phyloP scores from a whole-genome alignment of 2,329 filamentous ascomycete genomes.

The Mycogone perniciosa region DNA sequence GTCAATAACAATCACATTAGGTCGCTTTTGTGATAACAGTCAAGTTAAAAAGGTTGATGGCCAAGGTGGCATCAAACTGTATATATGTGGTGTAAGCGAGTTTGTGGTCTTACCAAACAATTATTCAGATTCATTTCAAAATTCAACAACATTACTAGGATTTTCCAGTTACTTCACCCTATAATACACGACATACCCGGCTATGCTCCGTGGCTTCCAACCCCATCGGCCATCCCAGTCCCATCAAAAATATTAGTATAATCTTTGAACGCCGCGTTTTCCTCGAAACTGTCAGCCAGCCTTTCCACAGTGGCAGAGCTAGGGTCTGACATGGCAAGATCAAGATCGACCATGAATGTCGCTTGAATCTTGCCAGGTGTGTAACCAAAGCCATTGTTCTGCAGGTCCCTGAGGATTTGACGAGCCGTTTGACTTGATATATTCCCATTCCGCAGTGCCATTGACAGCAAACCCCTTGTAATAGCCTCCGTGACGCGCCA shows the following conservation, averaged over 20 bases:
- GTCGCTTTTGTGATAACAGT: no score
- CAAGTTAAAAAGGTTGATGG: no score
- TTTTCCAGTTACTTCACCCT: no score
- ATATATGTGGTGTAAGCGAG: no score
- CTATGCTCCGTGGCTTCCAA: no score
- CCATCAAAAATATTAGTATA: slow-evolving; percentile 11
- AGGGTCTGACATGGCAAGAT: slow-evolving; percentile 25
- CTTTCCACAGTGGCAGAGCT: slow-evolving; percentile 26
- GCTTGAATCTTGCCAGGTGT: slow-evolving; percentile 21
- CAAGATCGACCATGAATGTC: slow-evolving; percentile 29
- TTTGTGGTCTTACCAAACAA: no score
- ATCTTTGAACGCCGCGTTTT: slow-evolving; percentile 25
- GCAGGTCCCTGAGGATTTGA: slow-evolving; percentile 22
- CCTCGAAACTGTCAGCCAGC: slow-evolving; percentile 25
- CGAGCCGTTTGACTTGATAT: slow-evolving; percentile 24
- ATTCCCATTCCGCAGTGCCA: slow-evolving; percentile 28
- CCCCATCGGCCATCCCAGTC: slow-evolving; percentile 7
- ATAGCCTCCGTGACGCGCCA: slow-evolving; percentile 32
- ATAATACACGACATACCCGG: no score
- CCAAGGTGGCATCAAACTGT: no score
- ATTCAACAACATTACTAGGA: no score
- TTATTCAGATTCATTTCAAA: no score
- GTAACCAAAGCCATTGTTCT: slow-evolving; percentile 14
- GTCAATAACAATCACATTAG: no score
- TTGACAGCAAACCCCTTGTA: slow-evolving; percentile 28